Evolutionary conservation across 2,329 filamentous ascomycete species (phyloP).

Genomic region (Aspergillus tamarii): DNA sequence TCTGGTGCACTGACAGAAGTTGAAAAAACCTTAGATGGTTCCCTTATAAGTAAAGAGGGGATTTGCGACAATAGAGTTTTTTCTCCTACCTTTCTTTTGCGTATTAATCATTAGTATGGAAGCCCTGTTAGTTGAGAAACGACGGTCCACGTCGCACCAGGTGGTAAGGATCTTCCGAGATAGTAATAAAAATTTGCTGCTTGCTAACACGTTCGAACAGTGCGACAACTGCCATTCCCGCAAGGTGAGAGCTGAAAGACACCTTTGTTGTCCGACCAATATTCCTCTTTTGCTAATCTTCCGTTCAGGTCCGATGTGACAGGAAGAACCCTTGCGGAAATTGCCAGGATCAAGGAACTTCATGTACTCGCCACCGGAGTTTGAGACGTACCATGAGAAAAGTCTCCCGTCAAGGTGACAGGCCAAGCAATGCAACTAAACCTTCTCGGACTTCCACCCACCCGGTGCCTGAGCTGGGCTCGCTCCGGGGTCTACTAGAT

Average conservation of each 20-base stretch:
- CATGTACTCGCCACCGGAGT: constrained; percentile 18
- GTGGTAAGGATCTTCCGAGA: background rate
- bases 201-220: constrained; percentile 7
- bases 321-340: constrained; percentile 26
- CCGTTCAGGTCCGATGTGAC: constrained; percentile 26
- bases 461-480: background rate
- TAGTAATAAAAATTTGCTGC: background rate
- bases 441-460: background rate
- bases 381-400: constrained; percentile 11
- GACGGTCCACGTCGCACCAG: background rate
- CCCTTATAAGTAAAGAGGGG: background rate
- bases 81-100: too few species aligned
- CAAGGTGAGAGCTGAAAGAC: constrained; percentile 16
- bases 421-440: background rate
- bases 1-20: background rate
- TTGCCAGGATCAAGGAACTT: constrained; percentile 23
- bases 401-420: background rate
- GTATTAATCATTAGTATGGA: background rate
- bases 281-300: background rate
- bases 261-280: too few species aligned
- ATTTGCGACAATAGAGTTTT: too few species aligned
- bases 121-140: background rate
- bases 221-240: constrained; percentile 25
- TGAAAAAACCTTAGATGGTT: background rate
- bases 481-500: background rate